phyloP scores from a whole-genome alignment of 202 grass and related monocot species.

The Bolboschoenoplectus hybrid region DNA sequence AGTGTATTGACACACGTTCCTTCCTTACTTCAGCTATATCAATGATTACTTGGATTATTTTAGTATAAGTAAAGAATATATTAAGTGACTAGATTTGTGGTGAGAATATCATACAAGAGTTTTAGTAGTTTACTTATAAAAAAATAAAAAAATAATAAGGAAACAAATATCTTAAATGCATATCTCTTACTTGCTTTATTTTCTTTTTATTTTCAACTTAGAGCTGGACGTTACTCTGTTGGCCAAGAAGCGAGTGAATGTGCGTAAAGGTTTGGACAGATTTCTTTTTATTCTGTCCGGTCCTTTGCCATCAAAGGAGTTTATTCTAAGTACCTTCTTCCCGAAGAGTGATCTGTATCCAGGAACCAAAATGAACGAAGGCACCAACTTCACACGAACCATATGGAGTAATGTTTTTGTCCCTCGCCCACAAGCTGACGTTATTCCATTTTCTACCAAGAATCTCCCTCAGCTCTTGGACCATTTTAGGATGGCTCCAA shows the following conservation, averaged over 20 bases:
- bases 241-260: neutral
- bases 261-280: neutral
- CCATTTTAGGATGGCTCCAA: constrained; percentile 26
- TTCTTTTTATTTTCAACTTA: neutral
- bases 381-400: constrained; percentile 13
- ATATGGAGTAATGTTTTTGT: constrained; percentile 36
- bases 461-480: constrained; percentile 36
- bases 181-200: neutral
- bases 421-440: constrained; percentile 41
- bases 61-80: too few species aligned
- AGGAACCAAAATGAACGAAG: neutral
- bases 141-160: neutral
- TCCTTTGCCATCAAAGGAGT: neutral
- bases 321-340: neutral
- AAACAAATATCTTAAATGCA: neutral
- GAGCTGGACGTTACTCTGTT: neutral
- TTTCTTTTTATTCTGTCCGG: neutral
- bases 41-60: too few species aligned
- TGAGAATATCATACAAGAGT: too few species aligned
- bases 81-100: neutral
- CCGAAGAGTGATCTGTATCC: neutral
- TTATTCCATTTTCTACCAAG: constrained; percentile 47
- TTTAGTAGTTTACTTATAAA: too few species aligned
- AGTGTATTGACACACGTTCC: too few species aligned
- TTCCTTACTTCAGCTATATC: too few species aligned